A percentile compares a stretch with the other conserved stretches of the same genome.
phyloP scores from a whole-genome alignment of 192 early-diverging fungal genomes.

The Backusella sp. region DNA sequence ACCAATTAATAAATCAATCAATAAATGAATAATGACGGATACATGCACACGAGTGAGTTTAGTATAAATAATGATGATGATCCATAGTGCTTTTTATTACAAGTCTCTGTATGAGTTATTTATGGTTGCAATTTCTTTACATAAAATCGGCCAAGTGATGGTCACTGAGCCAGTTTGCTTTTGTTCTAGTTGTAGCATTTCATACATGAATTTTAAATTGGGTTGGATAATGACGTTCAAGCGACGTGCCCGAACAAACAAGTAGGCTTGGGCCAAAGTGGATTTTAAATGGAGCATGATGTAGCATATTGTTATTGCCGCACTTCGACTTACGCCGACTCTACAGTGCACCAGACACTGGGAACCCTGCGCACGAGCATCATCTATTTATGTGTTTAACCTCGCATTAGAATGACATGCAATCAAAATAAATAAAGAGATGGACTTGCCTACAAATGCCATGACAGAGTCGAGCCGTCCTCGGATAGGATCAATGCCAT shows the following conservation, averaged over 20 bases:
- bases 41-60: not conserved
- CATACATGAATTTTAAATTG: constrained; percentile 63
- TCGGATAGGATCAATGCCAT: constrained; percentile 58
- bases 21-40: no score
- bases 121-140: constrained; percentile 49
- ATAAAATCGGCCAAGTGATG: constrained; percentile 50
- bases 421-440: not conserved
- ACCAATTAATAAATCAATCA: no score
- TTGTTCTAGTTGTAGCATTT: constrained; percentile 60
- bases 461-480: constrained; percentile 46
- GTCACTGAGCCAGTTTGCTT: constrained; percentile 35
- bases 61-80: not conserved
- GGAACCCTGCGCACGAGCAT: constrained; percentile 38
- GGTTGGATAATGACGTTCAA: constrained; percentile 67
- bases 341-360: constrained; percentile 56
- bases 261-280: constrained; percentile 51
- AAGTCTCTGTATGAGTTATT: constrained; percentile 28
- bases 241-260: constrained; percentile 56
- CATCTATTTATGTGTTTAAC: constrained; percentile 32
- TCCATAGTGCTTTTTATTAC: not conserved
- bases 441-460: constrained; percentile 50
- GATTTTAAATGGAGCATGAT: constrained; percentile 51
- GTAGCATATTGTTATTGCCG: constrained; percentile 58
- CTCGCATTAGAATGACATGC: not conserved
- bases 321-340: constrained; percentile 58